phyloP scores from a whole-genome alignment of 192 early-diverging fungal genomes.

The Lunasporangiospora selenospora region DNA sequence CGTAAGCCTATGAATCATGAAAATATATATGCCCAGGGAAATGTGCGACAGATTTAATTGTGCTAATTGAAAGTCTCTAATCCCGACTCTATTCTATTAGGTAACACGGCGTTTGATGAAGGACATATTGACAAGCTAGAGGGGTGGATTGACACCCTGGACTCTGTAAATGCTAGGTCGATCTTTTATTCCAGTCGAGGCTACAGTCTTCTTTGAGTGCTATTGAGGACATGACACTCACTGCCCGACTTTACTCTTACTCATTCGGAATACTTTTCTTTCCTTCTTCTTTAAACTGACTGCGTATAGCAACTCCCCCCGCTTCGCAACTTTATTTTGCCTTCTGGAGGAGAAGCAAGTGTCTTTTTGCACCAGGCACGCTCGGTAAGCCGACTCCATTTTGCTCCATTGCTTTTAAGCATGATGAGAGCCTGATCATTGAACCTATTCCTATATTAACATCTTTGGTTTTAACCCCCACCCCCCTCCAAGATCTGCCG shows the following conservation, averaged over 20 bases:
- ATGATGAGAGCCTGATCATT: no score
- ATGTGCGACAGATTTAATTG: not conserved
- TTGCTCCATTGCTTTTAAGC: no score
- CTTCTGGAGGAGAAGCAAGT: slow-evolving; percentile 86
- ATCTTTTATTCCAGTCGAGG: slow-evolving; percentile 17
- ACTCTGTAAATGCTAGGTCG: slow-evolving; percentile 42
- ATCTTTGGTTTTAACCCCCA: no score
- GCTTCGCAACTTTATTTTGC: slow-evolving; percentile 52
- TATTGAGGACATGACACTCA: not conserved
- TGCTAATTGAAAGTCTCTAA: not conserved
- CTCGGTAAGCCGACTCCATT: slow-evolving; percentile 52
- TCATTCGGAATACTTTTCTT: slow-evolving; percentile 6
- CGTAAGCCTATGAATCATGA: slow-evolving; percentile 12
- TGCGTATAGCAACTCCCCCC: slow-evolving; percentile 48
- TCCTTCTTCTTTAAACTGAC: not conserved
- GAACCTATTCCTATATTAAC: no score
- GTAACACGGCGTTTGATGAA: slow-evolving; percentile 82
- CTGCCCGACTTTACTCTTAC: slow-evolving; percentile 2
- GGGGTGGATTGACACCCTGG: slow-evolving; percentile 84
- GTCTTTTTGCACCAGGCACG: slow-evolving; percentile 85
- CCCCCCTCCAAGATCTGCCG: slow-evolving; percentile 62
- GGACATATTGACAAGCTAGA: slow-evolving; percentile 70
- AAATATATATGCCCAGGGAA: not conserved
- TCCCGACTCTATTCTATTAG: slow-evolving; percentile 11
- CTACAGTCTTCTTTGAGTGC: not conserved